phyloP scores from a whole-genome alignment of 768 basidiomycete genomes.

The Thelephora aurantiotincta region DNA sequence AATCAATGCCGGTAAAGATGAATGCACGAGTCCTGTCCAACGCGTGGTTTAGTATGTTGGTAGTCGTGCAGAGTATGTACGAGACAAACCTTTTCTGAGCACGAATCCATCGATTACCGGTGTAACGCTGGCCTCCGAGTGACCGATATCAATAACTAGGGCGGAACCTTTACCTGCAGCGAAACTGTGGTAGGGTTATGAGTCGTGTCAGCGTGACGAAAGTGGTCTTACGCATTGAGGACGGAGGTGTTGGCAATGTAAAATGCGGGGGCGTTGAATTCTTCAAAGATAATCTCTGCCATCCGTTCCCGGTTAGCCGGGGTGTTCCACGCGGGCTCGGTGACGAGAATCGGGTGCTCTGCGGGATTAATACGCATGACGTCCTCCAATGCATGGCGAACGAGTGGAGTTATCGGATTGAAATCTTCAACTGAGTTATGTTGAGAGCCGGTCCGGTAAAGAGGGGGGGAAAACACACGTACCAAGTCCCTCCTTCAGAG shows the following conservation, averaged over 20 bases:
- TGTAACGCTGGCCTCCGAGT: constrained; percentile 78
- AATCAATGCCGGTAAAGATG: constrained; percentile 66
- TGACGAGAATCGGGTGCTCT: constrained; percentile 86
- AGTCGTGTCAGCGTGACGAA: background rate
- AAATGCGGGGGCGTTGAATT: constrained; percentile 88
- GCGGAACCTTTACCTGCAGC: constrained; percentile 97
- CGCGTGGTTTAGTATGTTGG: background rate
- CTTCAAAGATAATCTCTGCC: constrained; percentile 97
- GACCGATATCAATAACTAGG: constrained; percentile 87
- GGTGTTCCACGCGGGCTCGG: constrained; percentile 96
- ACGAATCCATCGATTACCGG: constrained; percentile 98
- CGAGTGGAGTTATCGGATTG: constrained; percentile 51
- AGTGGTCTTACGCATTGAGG: constrained; percentile 63
- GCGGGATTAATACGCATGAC: constrained; percentile 63
- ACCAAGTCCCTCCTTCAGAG: constrained; percentile 79
- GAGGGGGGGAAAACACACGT: constrained; percentile 19
- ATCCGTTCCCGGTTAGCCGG: constrained; percentile 84
- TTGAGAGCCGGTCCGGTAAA: background rate
- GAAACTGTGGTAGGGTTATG: constrained; percentile 40
- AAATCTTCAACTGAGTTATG: constrained; percentile 37
- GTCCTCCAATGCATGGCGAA: constrained; percentile 62
- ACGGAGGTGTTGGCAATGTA: constrained; percentile 95
- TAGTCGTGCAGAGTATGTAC: background rate
- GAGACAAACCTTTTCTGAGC: constrained; percentile 67
- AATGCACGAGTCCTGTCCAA: constrained; percentile 59